A percentile compares a stretch with the other conserved stretches of the same genome.
Evolutionary conservation across 2,329 filamentous ascomycete genomes (phyloP).

Genomic region (Neopestalotiopsis rosae): DNA sequence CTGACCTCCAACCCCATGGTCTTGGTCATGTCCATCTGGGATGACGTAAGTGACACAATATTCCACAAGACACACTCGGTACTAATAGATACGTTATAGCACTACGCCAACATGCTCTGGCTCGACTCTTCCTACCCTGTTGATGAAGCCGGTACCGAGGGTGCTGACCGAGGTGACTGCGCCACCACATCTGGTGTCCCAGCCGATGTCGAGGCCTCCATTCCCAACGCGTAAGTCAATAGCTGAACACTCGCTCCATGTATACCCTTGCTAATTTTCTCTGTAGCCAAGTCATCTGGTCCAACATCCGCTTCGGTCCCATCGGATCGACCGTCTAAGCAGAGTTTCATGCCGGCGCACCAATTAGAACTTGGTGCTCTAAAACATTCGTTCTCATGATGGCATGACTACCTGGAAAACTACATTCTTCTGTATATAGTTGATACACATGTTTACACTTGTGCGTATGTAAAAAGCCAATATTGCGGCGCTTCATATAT

Average conservation of each 20-base stretch:
- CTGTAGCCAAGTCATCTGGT: constrained; percentile 48
- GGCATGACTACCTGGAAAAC: not conserved
- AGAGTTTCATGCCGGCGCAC: constrained; percentile 19
- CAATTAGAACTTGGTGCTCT: not conserved
- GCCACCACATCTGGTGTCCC: constrained; percentile 49
- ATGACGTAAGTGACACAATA: constrained; percentile 47
- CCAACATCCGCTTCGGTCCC: constrained; percentile 54
- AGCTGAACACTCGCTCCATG: constrained; percentile 36
- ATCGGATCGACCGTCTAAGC: constrained; percentile 48
- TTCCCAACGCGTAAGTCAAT: constrained; percentile 39
- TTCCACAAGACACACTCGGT: not conserved
- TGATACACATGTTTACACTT: not conserved
- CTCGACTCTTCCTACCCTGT: constrained; percentile 57
- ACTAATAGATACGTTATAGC: constrained; percentile 28
- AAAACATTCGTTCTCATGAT: not conserved
- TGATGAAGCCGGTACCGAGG: constrained; percentile 35
- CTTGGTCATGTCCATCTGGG: constrained; percentile 66
- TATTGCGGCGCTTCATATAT: not conserved
- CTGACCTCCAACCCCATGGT: constrained; percentile 60
- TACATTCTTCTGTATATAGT: not conserved
- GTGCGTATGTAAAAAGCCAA: not conserved
- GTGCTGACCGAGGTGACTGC: constrained; percentile 53
- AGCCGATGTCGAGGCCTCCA: constrained; percentile 43
- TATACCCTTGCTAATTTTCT: constrained; percentile 18
- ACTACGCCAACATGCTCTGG: constrained; percentile 65